Evolutionary conservation across 2,329 filamentous ascomycete species (phyloP).

Genomic region (Elsinoe perseae): DNA sequence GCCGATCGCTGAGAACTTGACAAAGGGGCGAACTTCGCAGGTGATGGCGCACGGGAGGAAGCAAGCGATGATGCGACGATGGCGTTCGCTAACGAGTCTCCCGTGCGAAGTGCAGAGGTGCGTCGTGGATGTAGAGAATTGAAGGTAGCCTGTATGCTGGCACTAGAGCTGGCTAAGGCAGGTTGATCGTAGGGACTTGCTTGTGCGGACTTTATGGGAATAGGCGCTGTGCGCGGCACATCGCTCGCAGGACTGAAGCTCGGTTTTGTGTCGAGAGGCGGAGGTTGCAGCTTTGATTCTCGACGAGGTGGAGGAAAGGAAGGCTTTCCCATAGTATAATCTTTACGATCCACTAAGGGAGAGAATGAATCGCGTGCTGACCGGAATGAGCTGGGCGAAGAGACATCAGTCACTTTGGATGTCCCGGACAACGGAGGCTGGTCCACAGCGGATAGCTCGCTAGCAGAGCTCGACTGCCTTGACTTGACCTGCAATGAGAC

Average conservation of each 20-base stretch:
- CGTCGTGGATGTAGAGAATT: constrained; percentile 30
- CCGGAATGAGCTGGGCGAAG: constrained; percentile 8
- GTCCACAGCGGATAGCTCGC: neutral
- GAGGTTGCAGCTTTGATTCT: constrained; percentile 27
- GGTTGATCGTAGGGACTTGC: constrained; percentile 18
- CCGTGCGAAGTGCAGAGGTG: constrained; percentile 44
- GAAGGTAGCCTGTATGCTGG: constrained; percentile 27
- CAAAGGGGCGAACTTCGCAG: constrained; percentile 27
- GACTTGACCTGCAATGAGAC: constrained; percentile 5
- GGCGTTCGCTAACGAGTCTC: constrained; percentile 62
- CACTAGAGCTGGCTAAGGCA: constrained; percentile 13
- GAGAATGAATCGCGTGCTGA: constrained; percentile 11
- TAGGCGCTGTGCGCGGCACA: neutral
- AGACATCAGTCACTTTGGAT: neutral
- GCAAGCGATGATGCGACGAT: constrained; percentile 70
- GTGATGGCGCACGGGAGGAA: constrained; percentile 38
- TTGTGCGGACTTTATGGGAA: constrained; percentile 13
- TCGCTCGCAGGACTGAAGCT: constrained; percentile 14
- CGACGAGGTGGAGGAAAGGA: constrained; percentile 32
- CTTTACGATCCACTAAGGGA: neutral
- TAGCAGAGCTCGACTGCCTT: neutral
- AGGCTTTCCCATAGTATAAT: constrained; percentile 24
- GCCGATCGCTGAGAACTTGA: constrained; percentile 17
- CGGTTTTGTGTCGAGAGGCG: constrained; percentile 25
- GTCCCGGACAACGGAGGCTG: constrained; percentile 3